phyloP scores from a whole-genome alignment of 179 eudicot genomes.

The Heliamphora pulchella region DNA sequence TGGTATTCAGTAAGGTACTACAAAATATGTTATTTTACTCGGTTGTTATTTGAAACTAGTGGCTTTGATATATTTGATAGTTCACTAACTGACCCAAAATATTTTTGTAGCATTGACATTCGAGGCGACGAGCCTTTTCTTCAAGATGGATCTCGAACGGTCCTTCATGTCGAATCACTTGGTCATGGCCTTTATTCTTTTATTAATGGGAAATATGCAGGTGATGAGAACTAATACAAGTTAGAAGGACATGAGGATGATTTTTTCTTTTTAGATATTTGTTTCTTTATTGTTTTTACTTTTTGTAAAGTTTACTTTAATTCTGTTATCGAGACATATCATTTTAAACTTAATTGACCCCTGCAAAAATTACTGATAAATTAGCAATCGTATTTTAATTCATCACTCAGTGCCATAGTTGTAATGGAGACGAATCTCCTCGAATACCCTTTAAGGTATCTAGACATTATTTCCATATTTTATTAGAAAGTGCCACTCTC shows the following conservation, averaged over 20 bases:
- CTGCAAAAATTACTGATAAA: not conserved
- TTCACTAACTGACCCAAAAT: not conserved
- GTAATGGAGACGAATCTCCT: not conserved
- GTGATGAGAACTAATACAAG: conserved; percentile 27
- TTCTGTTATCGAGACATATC: not conserved
- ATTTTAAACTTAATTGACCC: not conserved
- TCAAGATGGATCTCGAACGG: conserved; percentile 59
- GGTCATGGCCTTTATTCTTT: conserved; percentile 85
- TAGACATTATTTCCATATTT: not conserved
- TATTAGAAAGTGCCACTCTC: not conserved
- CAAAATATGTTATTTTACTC: not conserved
- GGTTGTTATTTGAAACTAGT: not conserved
- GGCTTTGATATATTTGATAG: not conserved
- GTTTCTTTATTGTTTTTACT: not conserved
- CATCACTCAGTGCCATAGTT: not conserved
- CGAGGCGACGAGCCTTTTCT: conserved; percentile 59
- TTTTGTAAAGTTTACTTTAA: not conserved
- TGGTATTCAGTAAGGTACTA: conserved; percentile 92
- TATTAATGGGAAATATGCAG: conserved; percentile 67
- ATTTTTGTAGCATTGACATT: conserved; percentile 41
- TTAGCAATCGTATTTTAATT: not conserved
- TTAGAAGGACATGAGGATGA: not conserved
- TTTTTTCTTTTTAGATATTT: not conserved
- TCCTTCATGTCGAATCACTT: conserved; percentile 71
- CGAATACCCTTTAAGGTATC: not conserved